Conservation (phyloP, 176 grass and related monocot genomes). For the Melocanna baccifera region DNA sequence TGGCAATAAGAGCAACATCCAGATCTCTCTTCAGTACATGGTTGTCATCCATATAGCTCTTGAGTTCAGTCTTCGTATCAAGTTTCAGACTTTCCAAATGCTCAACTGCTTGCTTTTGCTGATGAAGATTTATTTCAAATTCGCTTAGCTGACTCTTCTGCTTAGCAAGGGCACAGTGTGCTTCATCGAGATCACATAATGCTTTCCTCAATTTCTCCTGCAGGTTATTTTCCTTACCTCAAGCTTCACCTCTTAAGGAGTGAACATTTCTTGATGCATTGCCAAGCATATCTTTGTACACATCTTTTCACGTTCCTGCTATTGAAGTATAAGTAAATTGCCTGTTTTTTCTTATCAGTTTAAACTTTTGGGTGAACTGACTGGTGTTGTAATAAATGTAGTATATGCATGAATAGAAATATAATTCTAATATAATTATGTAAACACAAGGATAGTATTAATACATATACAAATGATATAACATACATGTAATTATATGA, state of each 20-base stretch:
- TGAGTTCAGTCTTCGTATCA: constrained; percentile 39
- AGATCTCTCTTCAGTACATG: constrained; percentile 28
- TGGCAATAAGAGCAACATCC: constrained; percentile 29
- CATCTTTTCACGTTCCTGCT: constrained; percentile 43
- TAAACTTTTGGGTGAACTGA: no score
- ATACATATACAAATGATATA: no score
- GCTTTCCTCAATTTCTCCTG: constrained; percentile 40
- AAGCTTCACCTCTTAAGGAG: constrained; percentile 51
- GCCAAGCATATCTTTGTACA: constrained; percentile 60
- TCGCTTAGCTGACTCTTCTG: constrained; percentile 37
- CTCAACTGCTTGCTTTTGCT: constrained; percentile 38
- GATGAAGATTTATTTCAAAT: constrained; percentile 35
- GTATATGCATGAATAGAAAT: no score
- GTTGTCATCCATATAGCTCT: constrained; percentile 32
- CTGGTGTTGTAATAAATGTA: no score
- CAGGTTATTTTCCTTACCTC: constrained; percentile 52
- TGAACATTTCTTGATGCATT: constrained; percentile 42
- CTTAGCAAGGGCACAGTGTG: constrained; percentile 42
- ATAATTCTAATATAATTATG: no score
- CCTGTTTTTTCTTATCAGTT: no score
- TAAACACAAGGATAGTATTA: no score
- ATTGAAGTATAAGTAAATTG: no score
- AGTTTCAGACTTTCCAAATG: constrained; percentile 35
- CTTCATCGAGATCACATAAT: constrained; percentile 45
- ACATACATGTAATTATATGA: no score